Percentiles rank a stretch among this genome's conserved stretches.
phyloP scores from a whole-genome alignment of 345 rosid species.

The Fremontodendron californicum region DNA sequence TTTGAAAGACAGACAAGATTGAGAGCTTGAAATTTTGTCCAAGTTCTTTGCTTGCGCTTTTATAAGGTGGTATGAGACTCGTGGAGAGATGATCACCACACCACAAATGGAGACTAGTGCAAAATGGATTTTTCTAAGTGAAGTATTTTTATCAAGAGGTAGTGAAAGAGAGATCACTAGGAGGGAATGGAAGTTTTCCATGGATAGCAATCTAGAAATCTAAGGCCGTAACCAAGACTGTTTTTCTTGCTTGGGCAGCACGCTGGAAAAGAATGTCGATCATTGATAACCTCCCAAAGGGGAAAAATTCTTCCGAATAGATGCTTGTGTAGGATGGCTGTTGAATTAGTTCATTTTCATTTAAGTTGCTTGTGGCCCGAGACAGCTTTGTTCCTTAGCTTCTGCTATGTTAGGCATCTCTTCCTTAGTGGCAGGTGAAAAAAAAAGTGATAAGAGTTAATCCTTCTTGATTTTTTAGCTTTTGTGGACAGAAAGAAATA shows the following conservation, averaged over 20 bases:
- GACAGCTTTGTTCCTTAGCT: not conserved
- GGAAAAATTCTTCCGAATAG: not conserved
- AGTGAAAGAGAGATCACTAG: not conserved
- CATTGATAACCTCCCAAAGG: not conserved
- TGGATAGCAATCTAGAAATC: not conserved
- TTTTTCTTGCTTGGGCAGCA: not conserved
- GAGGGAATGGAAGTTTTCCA: not conserved
- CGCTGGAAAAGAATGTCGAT: not conserved
- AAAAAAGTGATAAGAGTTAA: not conserved
- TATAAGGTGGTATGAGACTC: not conserved
- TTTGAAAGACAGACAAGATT: not conserved
- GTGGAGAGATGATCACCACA: not conserved
- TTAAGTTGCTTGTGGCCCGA: not conserved
- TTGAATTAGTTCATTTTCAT: not conserved
- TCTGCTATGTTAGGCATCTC: not conserved
- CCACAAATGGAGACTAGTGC: not conserved
- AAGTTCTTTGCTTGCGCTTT: not conserved
- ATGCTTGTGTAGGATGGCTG: not conserved
- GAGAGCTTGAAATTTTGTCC: not conserved
- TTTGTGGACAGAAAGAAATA: not conserved
- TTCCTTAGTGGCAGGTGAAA: not conserved
- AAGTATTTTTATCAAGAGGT: not conserved
- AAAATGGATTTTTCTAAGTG: not conserved
- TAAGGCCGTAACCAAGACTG: not conserved
- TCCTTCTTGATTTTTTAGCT: not conserved